Base-by-base conservation (phyloP, 163 green algal species). In the Chlamydomonas reinhardtii region DNA sequence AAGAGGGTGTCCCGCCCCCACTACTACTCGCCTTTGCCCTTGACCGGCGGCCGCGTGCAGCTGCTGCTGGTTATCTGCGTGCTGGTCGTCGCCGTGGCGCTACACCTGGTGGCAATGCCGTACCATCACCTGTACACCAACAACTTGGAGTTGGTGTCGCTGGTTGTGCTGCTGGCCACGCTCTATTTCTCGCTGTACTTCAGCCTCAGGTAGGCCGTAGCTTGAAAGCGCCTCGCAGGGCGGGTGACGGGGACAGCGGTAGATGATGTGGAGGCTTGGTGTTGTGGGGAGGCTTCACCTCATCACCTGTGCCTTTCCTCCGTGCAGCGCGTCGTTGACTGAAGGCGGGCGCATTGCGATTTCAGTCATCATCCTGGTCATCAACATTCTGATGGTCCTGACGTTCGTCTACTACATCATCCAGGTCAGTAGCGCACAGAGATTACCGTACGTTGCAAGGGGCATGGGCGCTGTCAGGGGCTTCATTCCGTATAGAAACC, bases 31-130 rank as follows among this genome's bases (percentile, higher is more conserved):
- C n/a, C n/a, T n/a, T n/a, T n/a, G n/a, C n/a, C n/a, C n/a, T n/a
- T n/a, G n/a, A n/a, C n/a, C n/a, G n/a, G n/a, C n/a, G n/a, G n/a
- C n/a, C n/a, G n/a, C n/a, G n/a, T n/a, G 39, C 76, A 84, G 43
- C 65, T 84, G 43, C 65, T 84, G 76, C 31, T 84, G 27, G 76
- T 84, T 20, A 56, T 84, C 31, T 76, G 64, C 65, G 72, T 84
- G n/a, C 37, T 84, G 64, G 76, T 75, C 29, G 25, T 84, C 5
- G 76, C 76, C 3, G 16, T 61, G 76, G 76, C 68, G 11, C 17
- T 74, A 0, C 68, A 52, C 68, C 32, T 74, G 68, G 22, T 29
- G 68, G 9, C 19, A 0, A 74, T 74, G 68, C 68, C 68, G 6
- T 71, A 35, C 64, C 64, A 71, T n/a, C 64, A 71, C 29, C 29